Conservation (phyloP, 768 basidiomycete species). For the Lanmaoa pseudosensibilis region DNA sequence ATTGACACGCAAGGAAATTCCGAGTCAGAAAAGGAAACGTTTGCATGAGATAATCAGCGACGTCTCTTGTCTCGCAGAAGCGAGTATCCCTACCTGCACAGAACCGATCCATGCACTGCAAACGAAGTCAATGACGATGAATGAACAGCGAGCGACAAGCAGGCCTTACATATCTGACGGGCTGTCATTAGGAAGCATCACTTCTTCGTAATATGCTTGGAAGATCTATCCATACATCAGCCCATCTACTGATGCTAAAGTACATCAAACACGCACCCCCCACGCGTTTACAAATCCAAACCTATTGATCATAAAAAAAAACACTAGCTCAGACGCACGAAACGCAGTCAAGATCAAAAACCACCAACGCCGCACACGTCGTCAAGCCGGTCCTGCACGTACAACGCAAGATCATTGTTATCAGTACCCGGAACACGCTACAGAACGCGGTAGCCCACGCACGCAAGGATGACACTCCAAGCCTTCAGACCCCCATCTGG, state of each 20-base stretch:
- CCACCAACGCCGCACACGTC: conserved; percentile 42
- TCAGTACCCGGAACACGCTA: neutral
- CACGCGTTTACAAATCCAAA: conserved; percentile 75
- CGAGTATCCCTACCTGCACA: conserved; percentile 46
- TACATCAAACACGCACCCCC: conserved; percentile 52
- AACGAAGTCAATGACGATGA: neutral
- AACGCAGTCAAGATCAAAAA: neutral
- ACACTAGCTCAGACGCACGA: neutral
- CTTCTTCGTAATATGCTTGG: conserved; percentile 68
- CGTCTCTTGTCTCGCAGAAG: neutral
- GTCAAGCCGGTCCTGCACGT: conserved; percentile 20
- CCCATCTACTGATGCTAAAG: neutral
- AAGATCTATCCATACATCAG: conserved; percentile 49
- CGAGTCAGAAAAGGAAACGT: neutral
- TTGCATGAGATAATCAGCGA: neutral
- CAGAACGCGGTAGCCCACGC: neutral
- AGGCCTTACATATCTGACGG: conserved; percentile 62
- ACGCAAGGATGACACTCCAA: conserved; percentile 33
- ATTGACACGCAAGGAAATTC: neutral
- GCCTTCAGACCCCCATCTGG: conserved; percentile 34
- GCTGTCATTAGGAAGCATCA: conserved; percentile 45
- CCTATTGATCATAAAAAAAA: conserved; percentile 24
- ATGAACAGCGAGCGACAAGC: neutral
- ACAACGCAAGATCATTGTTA: neutral
- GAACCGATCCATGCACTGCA: conserved; percentile 82